Conservation (phyloP, 1,284 basidiomycete species). For the Moniliella sp. region DNA sequence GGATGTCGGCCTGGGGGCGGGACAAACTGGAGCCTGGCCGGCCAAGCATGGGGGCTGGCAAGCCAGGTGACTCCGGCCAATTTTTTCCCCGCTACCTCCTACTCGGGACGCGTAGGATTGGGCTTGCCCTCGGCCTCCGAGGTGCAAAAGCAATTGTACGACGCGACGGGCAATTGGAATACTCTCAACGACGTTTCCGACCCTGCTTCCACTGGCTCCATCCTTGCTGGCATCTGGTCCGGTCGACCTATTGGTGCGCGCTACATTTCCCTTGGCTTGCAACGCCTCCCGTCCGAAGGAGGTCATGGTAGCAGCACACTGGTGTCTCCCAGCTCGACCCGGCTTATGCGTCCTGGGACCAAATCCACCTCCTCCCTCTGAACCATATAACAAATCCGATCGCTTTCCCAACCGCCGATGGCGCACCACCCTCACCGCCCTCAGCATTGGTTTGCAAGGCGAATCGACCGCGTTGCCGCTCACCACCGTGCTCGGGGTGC, state of each 20-base stretch:
- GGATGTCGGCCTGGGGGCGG: conserved; percentile 12
- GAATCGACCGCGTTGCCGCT: conserved; percentile 8
- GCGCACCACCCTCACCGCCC: conserved; percentile 10
- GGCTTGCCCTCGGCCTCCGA: conserved; percentile 17
- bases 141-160: conserved; percentile 12
- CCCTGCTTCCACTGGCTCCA: conserved; percentile 9
- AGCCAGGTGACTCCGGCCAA: conserved; percentile 9
- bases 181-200: conserved; percentile 5
- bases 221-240: conserved; percentile 18
- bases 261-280: conserved; percentile 17
- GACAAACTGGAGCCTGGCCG: not conserved
- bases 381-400: too few relatives aligned
- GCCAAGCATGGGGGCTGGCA: conserved; percentile 15
- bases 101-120: conserved; percentile 16
- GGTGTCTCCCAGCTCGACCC: conserved; percentile 16
- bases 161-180: conserved; percentile 8
- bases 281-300: conserved; percentile 19
- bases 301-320: conserved; percentile 16
- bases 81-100: conserved; percentile 15
- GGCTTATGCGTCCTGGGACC: conserved; percentile 8
- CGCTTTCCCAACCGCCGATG: too few relatives aligned
- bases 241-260: conserved; percentile 7
- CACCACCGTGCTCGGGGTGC: conserved; percentile 5
- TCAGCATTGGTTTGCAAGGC: conserved; percentile 9
- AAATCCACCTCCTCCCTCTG: too few relatives aligned